Evolutionary conservation across 2,329 filamentous ascomycete species (phyloP).

Genomic region (Grosmannia clavigera): DNA sequence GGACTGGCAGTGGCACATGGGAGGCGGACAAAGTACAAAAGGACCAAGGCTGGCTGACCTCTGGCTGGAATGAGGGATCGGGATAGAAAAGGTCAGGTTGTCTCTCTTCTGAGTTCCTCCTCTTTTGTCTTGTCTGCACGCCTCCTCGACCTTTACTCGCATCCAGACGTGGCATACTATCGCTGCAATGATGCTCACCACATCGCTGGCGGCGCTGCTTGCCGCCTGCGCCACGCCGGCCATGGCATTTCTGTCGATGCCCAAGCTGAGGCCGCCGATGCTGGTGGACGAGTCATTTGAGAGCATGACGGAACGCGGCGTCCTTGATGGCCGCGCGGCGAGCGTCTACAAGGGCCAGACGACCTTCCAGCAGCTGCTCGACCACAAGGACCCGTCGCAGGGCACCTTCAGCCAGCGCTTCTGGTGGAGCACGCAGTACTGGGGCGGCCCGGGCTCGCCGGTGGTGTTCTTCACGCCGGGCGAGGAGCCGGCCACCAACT

Average conservation of each 20-base stretch:
- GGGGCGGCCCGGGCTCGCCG: slow-evolving; percentile 27
- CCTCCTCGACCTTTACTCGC: too few relatives aligned
- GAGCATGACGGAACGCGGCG: not conserved
- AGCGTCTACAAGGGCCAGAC: not conserved
- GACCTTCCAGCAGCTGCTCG: slow-evolving; percentile 27
- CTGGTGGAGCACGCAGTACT: slow-evolving; percentile 28
- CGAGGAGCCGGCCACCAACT: slow-evolving; percentile 22
- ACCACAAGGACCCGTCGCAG: slow-evolving; percentile 25
- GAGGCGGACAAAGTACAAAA: not conserved
- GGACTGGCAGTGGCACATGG: not conserved
- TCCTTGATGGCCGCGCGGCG: not conserved
- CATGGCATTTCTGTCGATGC: not conserved
- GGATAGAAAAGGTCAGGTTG: too few relatives aligned
- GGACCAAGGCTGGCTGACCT: not conserved
- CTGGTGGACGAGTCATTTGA: not conserved
- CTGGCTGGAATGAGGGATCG: not conserved
- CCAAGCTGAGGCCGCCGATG: slow-evolving; percentile 1
- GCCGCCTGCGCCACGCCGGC: not conserved
- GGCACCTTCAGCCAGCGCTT: slow-evolving; percentile 29
- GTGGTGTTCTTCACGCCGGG: slow-evolving; percentile 28
- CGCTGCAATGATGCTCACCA: not conserved
- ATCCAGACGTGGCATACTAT: too few relatives aligned
- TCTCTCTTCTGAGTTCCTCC: not conserved
- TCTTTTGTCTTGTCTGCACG: not conserved
- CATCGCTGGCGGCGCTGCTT: not conserved